Conservation (phyloP, 176 grass and related monocot species). For the Guadua angustifolia region DNA sequence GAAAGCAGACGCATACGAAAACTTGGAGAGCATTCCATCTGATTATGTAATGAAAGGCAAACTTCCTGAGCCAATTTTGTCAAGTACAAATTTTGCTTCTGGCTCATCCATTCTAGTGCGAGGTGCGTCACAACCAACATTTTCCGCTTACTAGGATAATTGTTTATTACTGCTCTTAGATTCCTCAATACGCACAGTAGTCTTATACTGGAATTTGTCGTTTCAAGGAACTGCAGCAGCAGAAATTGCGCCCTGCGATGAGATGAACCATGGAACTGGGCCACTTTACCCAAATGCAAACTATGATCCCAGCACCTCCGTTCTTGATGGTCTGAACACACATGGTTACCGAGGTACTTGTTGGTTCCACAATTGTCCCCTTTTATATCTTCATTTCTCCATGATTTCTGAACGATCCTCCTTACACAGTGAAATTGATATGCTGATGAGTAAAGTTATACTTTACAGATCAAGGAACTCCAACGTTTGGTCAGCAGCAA, state of each 20-base stretch:
- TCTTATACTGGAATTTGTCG: background rate
- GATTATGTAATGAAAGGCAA: conserved; percentile 38
- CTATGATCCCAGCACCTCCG: background rate
- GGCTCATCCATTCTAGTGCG: background rate
- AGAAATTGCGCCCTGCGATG: background rate
- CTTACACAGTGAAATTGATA: too few species aligned
- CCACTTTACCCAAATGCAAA: background rate
- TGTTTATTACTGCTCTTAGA: too few species aligned
- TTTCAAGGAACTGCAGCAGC: background rate
- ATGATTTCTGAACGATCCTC: background rate
- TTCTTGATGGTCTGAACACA: background rate
- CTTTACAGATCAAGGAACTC: conserved; percentile 17
- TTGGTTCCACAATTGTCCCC: background rate
- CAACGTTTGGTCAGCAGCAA: background rate
- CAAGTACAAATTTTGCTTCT: background rate
- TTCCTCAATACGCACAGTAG: background rate
- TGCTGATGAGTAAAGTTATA: background rate
- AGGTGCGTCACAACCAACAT: background rate
- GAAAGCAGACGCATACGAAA: background rate
- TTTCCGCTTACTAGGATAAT: background rate
- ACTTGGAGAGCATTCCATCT: background rate
- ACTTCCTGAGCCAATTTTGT: background rate
- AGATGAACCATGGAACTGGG: background rate
- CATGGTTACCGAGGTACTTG: background rate
- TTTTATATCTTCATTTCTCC: background rate